Evolutionary conservation across 1,284 basidiomycete genomes (phyloP), one percentile per base, ranked within the genome.

Genomic region (Cutaneotrichosporon dermatis): DNA sequence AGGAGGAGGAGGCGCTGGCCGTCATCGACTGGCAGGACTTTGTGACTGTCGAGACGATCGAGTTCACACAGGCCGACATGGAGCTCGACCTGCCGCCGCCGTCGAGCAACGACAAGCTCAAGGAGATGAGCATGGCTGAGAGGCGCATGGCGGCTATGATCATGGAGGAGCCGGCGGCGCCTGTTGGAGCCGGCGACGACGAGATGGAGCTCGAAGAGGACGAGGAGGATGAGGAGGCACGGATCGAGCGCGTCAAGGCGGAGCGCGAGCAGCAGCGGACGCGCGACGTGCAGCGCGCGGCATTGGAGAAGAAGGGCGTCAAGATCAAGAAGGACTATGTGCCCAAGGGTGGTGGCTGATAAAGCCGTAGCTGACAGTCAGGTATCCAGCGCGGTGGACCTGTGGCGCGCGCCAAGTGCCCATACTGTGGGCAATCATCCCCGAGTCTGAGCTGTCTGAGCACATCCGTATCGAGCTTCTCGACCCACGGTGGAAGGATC

Each of bases 21-120:
- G 90, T 94, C 74, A 98, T 99, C 72, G 96, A 99, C 75, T 99
- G 96, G 96, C 92, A 99, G 72, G 96, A 99, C 78, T 99, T 98
- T 80, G 92, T 94, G 54, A 92, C 97, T 61, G 96, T 98, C 13
- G 92, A 97, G 74, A 99, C 95, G 16, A 97, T 99, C 68, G 96
- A 99, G 76, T 96, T 99, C 71, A 99, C 96, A 9, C 86, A 88
- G 54, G 88, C 88, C 4, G 96, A 99, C 75, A 87, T 90, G 61
- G 86, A 87, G 45, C 87, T 93, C 35, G 93, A 98, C 71, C 82
- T 99, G 34, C 96, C 96, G 9, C 88, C 91, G 33, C 96, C 96
- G 0, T 95, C 95, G 84, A 94, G 86, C 67, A 85, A 97, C 36
- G 87, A 92, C 69, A 92, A 97, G 73, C 87, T 99, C 15, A 90